Conservation (phyloP, 2,329 filamentous ascomycete species). For the Diaporthe sp. region DNA sequence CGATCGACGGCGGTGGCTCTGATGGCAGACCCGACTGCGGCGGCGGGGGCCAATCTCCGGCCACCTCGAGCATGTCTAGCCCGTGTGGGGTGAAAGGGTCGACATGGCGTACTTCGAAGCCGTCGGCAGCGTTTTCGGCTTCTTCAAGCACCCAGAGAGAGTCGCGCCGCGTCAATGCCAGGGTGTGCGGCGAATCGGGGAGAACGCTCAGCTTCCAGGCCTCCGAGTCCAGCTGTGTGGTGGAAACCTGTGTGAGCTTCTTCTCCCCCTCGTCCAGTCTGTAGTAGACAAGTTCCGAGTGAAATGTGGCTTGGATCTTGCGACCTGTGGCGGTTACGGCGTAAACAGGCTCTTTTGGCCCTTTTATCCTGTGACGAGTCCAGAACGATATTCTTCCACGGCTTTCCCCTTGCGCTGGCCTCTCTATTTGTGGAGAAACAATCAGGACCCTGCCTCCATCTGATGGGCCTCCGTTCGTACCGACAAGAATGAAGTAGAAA, state of each 20-base stretch:
- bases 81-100: conserved; percentile 62
- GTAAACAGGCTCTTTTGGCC: conserved; percentile 64
- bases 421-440: conserved; percentile 61
- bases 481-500: conserved; percentile 75
- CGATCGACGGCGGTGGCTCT: conserved; percentile 55
- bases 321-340: conserved; percentile 54
- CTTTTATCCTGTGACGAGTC: conserved; percentile 65
- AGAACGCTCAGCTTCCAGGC: conserved; percentile 53
- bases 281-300: conserved; percentile 51
- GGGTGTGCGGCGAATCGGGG: conserved; percentile 62
- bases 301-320: conserved; percentile 43
- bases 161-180: conserved; percentile 67
- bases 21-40: conserved; percentile 27
- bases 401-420: conserved; percentile 45
- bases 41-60: conserved; percentile 48
- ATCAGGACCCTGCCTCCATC: conserved; percentile 67
- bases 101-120: conserved; percentile 54
- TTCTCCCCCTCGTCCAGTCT: conserved; percentile 64
- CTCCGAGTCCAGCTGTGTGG: conserved; percentile 66
- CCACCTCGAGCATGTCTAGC: conserved; percentile 62
- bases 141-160: conserved; percentile 69
- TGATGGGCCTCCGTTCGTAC: conserved; percentile 56
- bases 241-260: conserved; percentile 63
- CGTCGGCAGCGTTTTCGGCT: background rate
- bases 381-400: conserved; percentile 63